Evolutionary conservation across 768 basidiomycete species (phyloP), one percentile per base, ranked within the genome.

Genomic region (Boletus barrowsii): DNA sequence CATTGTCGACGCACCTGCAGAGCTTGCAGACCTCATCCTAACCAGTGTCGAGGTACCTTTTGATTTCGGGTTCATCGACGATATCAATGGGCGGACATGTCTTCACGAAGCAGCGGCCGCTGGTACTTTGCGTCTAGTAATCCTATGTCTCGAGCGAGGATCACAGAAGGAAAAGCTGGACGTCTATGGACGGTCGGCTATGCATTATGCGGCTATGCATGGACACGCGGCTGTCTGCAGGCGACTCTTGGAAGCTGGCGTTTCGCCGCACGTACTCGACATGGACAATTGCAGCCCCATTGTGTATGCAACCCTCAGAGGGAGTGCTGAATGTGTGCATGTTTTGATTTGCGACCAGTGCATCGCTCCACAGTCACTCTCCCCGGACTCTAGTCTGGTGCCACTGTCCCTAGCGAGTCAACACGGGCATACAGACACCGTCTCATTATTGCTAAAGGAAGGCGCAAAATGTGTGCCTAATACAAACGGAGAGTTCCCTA

Each of bases 151-250:
- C 18, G 77, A 81, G 53, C 83, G 83, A 49, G 81, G 82, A 15
- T 83, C 92, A 3, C 74, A 81, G n/a, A 79, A 84, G 47, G 82
- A 86, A 62, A 88, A 83, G 60, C 75, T 82, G 20, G 97, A 99
- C 65, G 84, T 86, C 1, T 99, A 98, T 71, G 94, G 93, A 30
- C 89, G 97, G 4, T 88, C 91, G 8, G 87, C 95, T 4, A 78
- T 99, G 41, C 96, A 98, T 73, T 99, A 99, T 72, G 93, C 93
- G 15, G 88, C 92, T 20, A 93, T 98, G 86, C 86, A 93, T 65
- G 94, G 94, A 1, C 88, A 95, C 67, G 77, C 84, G 9, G 71
- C 68, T 22, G 82, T 96, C 53, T 93, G 91, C 70, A 81, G 78
- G 46, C 84, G 78, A 61, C 81, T 99, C 35, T 73, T 99, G 55